phyloP scores from a whole-genome alignment of 2,329 filamentous ascomycete genomes.

The Emericellopsis cladophorae region DNA sequence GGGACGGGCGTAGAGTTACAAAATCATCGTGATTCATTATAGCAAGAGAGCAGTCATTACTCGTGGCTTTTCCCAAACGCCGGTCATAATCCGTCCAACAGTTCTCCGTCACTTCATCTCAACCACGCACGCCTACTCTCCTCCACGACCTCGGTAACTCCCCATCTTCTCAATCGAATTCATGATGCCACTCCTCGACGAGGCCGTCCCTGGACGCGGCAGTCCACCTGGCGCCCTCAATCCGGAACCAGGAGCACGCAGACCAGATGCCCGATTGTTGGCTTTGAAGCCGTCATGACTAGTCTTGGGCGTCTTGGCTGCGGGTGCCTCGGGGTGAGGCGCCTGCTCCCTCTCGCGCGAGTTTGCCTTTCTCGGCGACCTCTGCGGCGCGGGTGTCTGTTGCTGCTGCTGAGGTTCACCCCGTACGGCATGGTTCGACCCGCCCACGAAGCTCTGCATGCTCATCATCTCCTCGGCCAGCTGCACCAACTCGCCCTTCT shows the following conservation, averaged over 20 bases:
- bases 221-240: conserved; percentile 27
- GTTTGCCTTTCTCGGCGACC: conserved; percentile 3
- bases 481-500: conserved; percentile 73
- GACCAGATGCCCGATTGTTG: conserved; percentile 43
- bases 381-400: conserved; percentile 3
- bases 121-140: conserved; percentile 8
- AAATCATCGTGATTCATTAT: too few relatives aligned
- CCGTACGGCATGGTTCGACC: background rate
- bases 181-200: conserved; percentile 59
- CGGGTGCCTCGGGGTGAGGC: conserved; percentile 9
- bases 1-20: too few relatives aligned
- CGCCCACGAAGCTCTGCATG: conserved; percentile 40
- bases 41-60: too few relatives aligned
- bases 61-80: background rate
- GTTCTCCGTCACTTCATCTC: background rate
- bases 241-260: conserved; percentile 46
- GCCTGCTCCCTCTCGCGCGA: conserved; percentile 9
- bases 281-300: conserved; percentile 29
- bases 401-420: conserved; percentile 4
- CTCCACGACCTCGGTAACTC: conserved; percentile 34
- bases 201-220: conserved; percentile 33
- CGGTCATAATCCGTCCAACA: background rate
- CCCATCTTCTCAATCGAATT: conserved; percentile 84
- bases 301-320: conserved; percentile 21
- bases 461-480: conserved; percentile 76